These are phyloP conservation scores for Nidula microcarpa DNA, from an alignment of 768 basidiomycete species.

Conservation along the genomic window DNA sequence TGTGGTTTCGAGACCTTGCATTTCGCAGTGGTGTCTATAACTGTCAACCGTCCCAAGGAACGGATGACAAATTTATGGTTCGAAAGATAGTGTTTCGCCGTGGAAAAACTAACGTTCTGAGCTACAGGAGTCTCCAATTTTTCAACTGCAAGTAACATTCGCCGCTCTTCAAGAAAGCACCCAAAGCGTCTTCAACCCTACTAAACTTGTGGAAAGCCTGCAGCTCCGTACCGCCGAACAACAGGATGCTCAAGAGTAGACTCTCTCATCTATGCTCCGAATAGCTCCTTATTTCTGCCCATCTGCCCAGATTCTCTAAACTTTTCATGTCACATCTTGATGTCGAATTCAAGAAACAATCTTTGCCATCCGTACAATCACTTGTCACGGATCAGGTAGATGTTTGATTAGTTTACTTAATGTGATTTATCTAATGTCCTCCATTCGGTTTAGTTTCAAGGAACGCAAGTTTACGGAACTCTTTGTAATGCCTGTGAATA, in stretches of 20 bases:
- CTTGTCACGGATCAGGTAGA: conserved; percentile 72
- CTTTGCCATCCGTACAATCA: conserved; percentile 53
- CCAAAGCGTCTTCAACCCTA: conserved; percentile 75
- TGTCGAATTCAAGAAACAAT: conserved; percentile 82
- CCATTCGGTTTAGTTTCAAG: conserved; percentile 67
- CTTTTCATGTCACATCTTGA: conserved; percentile 90
- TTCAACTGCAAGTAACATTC: conserved; percentile 77
- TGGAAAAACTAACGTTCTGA: conserved; percentile 1
- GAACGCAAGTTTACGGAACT: conserved; percentile 77
- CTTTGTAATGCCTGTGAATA: conserved; percentile 68
- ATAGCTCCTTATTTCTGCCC: not conserved
- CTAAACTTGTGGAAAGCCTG: conserved; percentile 80
- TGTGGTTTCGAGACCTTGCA: conserved; percentile 85
- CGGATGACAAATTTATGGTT: conserved; percentile 39
- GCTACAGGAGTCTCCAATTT: conserved; percentile 69
- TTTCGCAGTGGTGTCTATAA: conserved; percentile 84
- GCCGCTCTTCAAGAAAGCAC: conserved; percentile 79
- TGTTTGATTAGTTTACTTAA: not conserved
- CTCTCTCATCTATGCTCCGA: not conserved
- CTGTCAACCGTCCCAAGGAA: conserved; percentile 58
- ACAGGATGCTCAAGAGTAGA: conserved; percentile 96
- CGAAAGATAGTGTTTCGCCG: not conserved
- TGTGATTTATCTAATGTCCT: not conserved
- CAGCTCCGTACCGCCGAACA: conserved; percentile 81
- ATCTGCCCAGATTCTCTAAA: conserved; percentile 74